A percentile compares a stretch with the other conserved stretches of the same genome.
phyloP scores from a whole-genome alignment of 306 rosid species.

The Cucurbita argyrosperma region DNA sequence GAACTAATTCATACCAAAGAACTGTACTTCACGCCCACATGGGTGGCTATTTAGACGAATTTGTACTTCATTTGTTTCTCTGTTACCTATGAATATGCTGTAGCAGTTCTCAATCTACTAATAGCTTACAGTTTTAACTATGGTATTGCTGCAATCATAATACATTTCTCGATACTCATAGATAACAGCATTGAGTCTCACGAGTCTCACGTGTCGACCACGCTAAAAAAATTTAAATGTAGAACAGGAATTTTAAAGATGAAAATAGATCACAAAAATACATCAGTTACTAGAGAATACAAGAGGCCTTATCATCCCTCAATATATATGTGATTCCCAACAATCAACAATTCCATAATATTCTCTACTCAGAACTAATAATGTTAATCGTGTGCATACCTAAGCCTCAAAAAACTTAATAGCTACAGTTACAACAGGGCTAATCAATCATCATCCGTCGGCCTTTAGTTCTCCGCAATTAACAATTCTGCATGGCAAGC shows the following conservation, averaged over 20 bases:
- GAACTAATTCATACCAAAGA: background rate
- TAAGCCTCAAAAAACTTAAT: background rate
- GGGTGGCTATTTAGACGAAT: background rate
- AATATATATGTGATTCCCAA: background rate
- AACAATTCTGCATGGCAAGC: constrained; percentile 62
- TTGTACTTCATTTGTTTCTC: background rate
- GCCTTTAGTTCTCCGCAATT: constrained; percentile 54
- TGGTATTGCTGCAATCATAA: too few species aligned
- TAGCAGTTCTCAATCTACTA: background rate
- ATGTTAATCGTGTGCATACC: background rate
- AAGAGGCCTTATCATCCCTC: background rate
- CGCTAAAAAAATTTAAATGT: background rate
- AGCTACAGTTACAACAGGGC: background rate
- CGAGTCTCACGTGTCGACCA: background rate
- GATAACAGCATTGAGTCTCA: background rate
- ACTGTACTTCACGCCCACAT: background rate
- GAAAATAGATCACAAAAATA: background rate
- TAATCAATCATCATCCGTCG: constrained; percentile 35
- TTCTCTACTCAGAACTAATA: background rate
- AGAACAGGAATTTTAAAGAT: background rate
- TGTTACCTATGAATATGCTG: background rate
- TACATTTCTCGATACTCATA: background rate
- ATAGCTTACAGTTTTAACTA: background rate
- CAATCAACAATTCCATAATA: background rate
- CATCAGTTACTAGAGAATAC: background rate